Base-by-base conservation (phyloP, 1,139 yeast genomes). In the Pichia sp. region DNA sequence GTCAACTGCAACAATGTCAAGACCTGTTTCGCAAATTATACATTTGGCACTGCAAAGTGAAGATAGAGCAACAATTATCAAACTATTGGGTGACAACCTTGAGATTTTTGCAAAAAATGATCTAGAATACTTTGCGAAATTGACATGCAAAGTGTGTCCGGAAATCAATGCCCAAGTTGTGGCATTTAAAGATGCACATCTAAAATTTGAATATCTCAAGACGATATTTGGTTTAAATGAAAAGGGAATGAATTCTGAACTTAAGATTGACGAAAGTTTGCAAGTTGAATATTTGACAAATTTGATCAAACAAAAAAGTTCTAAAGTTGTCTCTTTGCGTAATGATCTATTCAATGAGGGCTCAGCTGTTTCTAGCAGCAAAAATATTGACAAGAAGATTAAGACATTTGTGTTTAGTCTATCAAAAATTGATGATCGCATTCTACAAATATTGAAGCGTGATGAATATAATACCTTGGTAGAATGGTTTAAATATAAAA, bases 41-140 rank as follows among this genome's bases (percentile, higher is more conserved):
- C 66, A 63, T 31, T 64, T 64, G 32, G 68, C 76, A 31, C 67
- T 71, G 22, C 57, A 68, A 0, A 53, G 52, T 23, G 52, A 54
- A 31, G 52, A 55, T 8, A 52, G 63, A 38, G 24, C 53, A 1
- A 61, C 63, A 19, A 50, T 76, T 31, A 55, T 65, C 6, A 44
- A 54, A 6, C 64, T 70, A 11, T 52, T 76, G 9, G 52, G 52
- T 32, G 48, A 52, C 0, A 62, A 74, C 42, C 74, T 76, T 50
- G 56, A 49, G 3, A 48, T 52, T 2, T 58, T 75, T 34, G 56
- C 71, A 1, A 54, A 50, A 1, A 56, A 58, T 12, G 67, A 72
- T 48, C 56, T 68, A 2, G 52, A 43, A 7, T 64, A 58, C 15
- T 62, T 77, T 50, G 69, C 68, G 5, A 45, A 41, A 4, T 51